Evolutionary conservation across 2,329 filamentous ascomycete genomes (phyloP), one percentile per base, ranked within the genome.

Genomic region (Periglandula ipomoeae): DNA sequence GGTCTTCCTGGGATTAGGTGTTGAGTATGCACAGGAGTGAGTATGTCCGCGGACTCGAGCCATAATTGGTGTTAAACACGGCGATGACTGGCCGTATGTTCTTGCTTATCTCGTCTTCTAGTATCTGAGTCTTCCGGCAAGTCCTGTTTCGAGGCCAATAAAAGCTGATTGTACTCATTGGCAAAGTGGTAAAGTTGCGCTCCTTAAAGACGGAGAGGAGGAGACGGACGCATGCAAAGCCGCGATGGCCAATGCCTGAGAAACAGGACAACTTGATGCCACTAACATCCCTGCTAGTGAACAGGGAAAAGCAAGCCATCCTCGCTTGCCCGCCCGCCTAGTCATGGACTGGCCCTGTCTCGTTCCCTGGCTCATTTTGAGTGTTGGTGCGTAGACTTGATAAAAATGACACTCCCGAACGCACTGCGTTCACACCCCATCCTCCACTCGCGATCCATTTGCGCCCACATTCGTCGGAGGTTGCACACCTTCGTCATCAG

Each of bases 241-340:
- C n/a, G n/a, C n/a, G n/a, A n/a, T n/a, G n/a, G 11, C 3, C 30
- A 32, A 32, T 32, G 30, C 15, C 30, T 30, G 27, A 3, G 10
- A 32, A 32, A 32, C 30, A 38, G 30, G 23, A 19, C 15, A 26
- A 10, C 23, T 17, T n/a, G 26, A 19, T 41, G 17, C 26, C 13
- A 24, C 38, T 15, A 10, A 5, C 19, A 48, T 44, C 46, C 46
- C 46, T 48, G 40, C 40, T 38, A 38, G 27, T 37, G 23, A 40
- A 26, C 37, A 38, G 39, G 27, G 38, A 24, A 27, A 37, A 26
- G 43, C 43, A 46, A 46, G 35, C 48, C 48, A 46, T 42, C 32
- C 41, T 49, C 34, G 47, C 40, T 39, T 44, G 34, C 26, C 38
- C 48, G 43, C 43, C 37, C 38, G 48, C 30, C 43, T 45, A 22